phyloP scores from a whole-genome alignment of 805 yeast genomes.

The Starmerella geochares region DNA sequence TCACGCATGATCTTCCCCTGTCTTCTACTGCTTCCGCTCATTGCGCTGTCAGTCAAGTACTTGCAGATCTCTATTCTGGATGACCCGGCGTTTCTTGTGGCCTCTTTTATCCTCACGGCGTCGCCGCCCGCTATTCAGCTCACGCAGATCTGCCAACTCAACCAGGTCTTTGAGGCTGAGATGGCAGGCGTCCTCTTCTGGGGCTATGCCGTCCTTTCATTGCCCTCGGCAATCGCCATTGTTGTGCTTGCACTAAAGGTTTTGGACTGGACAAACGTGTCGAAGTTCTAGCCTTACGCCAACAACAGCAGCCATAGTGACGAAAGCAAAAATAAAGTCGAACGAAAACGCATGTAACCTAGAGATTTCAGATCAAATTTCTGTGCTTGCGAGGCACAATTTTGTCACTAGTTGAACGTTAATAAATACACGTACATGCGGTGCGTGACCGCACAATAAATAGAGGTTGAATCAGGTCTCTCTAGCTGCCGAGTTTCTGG shows the following conservation, averaged over 20 bases:
- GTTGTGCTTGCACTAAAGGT: conserved; percentile 48
- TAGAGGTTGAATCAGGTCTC: too few relatives aligned
- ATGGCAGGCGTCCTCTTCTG: conserved; percentile 58
- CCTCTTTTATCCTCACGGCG: conserved; percentile 48
- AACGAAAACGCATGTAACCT: not conserved
- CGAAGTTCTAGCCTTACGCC: not conserved
- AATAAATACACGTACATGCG: too few relatives aligned
- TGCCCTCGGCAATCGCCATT: conserved; percentile 49
- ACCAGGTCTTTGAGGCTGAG: conserved; percentile 50
- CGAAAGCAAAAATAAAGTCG: not conserved
- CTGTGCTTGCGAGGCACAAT: too few relatives aligned
- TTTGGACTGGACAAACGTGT: conserved; percentile 41
- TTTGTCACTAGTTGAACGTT: too few relatives aligned
- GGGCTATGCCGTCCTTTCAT: conserved; percentile 53
- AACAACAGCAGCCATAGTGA: too few relatives aligned
- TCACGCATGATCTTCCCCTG: conserved; percentile 56
- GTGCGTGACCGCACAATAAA: too few relatives aligned
- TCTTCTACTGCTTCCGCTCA: conserved; percentile 43
- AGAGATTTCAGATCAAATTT: too few relatives aligned
- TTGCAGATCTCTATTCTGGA: conserved; percentile 39
- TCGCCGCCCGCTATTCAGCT: conserved; percentile 63
- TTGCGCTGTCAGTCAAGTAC: conserved; percentile 44
- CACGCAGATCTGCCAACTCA: conserved; percentile 53
- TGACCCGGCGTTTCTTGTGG: conserved; percentile 52
- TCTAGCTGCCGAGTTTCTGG: too few relatives aligned